Evolutionary conservation across 2,329 filamentous ascomycete genomes (phyloP), one percentile per base, ranked within the genome.

Genomic region (Cytospora chrysosperma): DNA sequence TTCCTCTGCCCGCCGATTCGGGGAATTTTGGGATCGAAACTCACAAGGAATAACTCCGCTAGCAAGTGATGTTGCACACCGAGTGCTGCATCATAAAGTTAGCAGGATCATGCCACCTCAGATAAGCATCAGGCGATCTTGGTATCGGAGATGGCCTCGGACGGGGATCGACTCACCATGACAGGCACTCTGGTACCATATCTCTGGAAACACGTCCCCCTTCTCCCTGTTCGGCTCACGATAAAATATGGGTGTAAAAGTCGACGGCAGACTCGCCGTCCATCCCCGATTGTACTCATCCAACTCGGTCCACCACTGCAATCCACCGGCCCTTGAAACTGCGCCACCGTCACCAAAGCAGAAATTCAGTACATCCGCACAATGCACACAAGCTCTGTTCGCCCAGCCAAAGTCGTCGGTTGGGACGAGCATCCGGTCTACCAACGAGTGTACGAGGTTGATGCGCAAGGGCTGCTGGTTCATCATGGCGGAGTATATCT

Each of bases 341-440:
- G 37, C 26, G 2, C 61, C 61, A 19, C 68, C 71, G 19, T 78
- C 74, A 2, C 80, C 79, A 67, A 88, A 88, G 70, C 86, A 89
- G 68, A 82, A 87, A 65, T 87, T 84, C 19, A 89, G 74, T 1
- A 88, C 83, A 65, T 88, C 84, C n/a, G 85, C 85, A 60, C 85
- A 85, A 68, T 86, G 82, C 3, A 86, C 79, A 0, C 89, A 80
- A 19, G 86, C 83, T 19, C 85, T 79, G 70, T 88, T 87, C 2
- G 85, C 82, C 85, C 85, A 87, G 0, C 77, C 77, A 64, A 80
- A 81, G 65, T 87, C 85, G 51, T 80, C 79, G 0, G 78, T 76
- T 0, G 77, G 73, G 2, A 76, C 74, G 12, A 84, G 76, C 0
- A 78, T 79, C n/a, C 79, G 78, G 68, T 85, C 81, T 49, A 85